These are phyloP conservation scores for Pseudogymnoascus sp. DNA, from an alignment of 2,329 filamentous ascomycete genomes.

Conservation along the genomic window DNA sequence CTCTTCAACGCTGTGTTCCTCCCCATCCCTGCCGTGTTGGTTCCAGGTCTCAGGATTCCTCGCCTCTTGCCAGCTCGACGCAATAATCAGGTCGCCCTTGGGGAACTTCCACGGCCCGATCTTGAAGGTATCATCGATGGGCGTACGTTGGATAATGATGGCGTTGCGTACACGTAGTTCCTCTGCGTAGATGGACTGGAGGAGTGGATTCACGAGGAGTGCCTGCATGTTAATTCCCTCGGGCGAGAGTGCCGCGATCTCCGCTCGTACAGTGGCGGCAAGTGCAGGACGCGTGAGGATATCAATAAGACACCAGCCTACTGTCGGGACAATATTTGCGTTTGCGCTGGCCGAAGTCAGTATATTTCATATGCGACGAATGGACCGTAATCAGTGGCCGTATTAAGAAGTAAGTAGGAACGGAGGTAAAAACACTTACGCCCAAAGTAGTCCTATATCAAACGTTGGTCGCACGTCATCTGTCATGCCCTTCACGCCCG, in stretches of 20 bases:
- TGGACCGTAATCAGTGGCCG: not conserved
- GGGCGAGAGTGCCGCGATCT: conserved; percentile 16
- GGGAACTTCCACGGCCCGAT: conserved; percentile 26
- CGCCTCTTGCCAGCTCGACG: conserved; percentile 23
- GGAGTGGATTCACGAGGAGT: conserved; percentile 22
- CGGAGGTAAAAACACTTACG: conserved; percentile 12
- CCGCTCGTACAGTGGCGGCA: conserved; percentile 18
- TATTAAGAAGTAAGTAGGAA: not conserved
- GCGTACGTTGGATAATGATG: conserved; percentile 13
- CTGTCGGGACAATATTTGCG: conserved; percentile 22
- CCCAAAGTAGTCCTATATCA: conserved; percentile 23
- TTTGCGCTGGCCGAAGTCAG: conserved; percentile 19
- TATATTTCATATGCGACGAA: not conserved
- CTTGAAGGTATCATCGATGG: conserved; percentile 22
- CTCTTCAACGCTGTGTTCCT: conserved; percentile 23
- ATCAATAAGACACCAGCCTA: conserved; percentile 26
- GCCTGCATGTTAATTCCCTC: conserved; percentile 14
- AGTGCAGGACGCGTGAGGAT: conserved; percentile 19
- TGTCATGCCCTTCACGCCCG: conserved; percentile 12
- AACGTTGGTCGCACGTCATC: conserved; percentile 14
- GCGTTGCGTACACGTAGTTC: conserved; percentile 26
- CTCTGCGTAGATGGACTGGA: conserved; percentile 33
- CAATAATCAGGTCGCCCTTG: conserved; percentile 22
- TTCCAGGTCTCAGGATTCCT: conserved; percentile 28
- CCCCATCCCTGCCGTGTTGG: conserved; percentile 17